Percentiles rank a stretch among this genome's conserved stretches.
Evolutionary conservation across 371 early-diverging fungal genomes (phyloP).

Genomic region (Zychaea mexicana): DNA sequence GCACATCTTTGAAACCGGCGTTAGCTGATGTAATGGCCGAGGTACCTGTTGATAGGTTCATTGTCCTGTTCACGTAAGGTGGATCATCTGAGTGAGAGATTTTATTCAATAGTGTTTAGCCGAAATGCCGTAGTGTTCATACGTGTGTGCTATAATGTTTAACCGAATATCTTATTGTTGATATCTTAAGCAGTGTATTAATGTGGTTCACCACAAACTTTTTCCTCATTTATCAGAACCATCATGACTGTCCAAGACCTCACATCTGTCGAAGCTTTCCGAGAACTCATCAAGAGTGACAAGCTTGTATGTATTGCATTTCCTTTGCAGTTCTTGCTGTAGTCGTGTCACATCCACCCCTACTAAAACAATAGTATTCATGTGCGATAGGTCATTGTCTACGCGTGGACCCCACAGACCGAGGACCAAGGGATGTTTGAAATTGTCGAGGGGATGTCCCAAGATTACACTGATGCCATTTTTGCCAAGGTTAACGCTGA

Average conservation of each 20-base stretch:
- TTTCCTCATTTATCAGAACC: neutral
- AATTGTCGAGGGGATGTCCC: constrained; percentile 67
- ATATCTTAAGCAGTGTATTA: no score
- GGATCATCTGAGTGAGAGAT: no score
- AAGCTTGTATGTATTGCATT: constrained; percentile 25
- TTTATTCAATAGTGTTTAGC: no score
- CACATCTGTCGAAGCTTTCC: constrained; percentile 34
- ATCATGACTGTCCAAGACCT: constrained; percentile 13
- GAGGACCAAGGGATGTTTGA: constrained; percentile 89
- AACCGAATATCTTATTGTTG: no score
- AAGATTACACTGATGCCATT: constrained; percentile 51
- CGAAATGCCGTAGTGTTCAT: no score
- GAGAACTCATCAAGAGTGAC: constrained; percentile 25
- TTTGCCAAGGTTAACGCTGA: constrained; percentile 91
- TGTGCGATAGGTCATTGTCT: constrained; percentile 67
- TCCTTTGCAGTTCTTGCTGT: constrained; percentile 3
- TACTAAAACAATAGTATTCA: constrained; percentile 13
- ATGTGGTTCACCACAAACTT: no score
- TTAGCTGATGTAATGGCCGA: no score
- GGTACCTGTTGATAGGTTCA: no score
- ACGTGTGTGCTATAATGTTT: no score
- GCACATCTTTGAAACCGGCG: no score
- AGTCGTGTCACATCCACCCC: constrained; percentile 12
- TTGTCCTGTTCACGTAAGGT: no score
- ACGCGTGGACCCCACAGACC: constrained; percentile 73